These are phyloP conservation scores for Fusarium siculi DNA, from an alignment of 2,329 filamentous ascomycete species.

Conservation along the genomic window DNA sequence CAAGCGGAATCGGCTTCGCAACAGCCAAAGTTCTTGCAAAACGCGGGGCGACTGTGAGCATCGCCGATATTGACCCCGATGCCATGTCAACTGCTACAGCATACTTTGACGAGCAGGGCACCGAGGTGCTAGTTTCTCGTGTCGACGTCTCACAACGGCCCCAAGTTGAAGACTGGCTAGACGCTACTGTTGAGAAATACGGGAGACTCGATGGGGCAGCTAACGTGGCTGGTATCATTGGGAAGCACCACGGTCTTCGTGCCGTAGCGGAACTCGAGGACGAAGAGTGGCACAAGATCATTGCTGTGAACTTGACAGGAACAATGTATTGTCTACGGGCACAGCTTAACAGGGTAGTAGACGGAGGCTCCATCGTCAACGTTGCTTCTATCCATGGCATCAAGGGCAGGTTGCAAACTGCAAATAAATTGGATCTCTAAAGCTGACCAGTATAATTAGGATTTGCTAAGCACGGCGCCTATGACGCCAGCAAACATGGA, in stretches of 20 bases:
- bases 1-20: constrained; percentile 57
- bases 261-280: constrained; percentile 57
- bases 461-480: constrained; percentile 50
- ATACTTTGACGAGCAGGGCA: constrained; percentile 45
- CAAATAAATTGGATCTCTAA: not conserved
- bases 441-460: constrained; percentile 43
- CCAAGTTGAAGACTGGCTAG: constrained; percentile 64
- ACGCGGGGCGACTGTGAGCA: constrained; percentile 52
- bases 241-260: constrained; percentile 54
- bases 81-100: constrained; percentile 45
- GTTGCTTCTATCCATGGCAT: constrained; percentile 59
- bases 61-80: constrained; percentile 51
- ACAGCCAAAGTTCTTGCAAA: constrained; percentile 51
- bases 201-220: constrained; percentile 65
- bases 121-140: constrained; percentile 49
- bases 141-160: constrained; percentile 60
- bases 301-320: constrained; percentile 62
- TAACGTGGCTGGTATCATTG: constrained; percentile 65
- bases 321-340: constrained; percentile 62
- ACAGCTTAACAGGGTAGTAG: constrained; percentile 52
- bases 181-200: constrained; percentile 57
- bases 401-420: constrained; percentile 52
- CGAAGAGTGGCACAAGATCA: constrained; percentile 60
- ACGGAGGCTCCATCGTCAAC: constrained; percentile 69
- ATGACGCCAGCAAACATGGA: constrained; percentile 54